phyloP scores from a whole-genome alignment of 441 rosid genomes.

The Corymbia calophylla region DNA sequence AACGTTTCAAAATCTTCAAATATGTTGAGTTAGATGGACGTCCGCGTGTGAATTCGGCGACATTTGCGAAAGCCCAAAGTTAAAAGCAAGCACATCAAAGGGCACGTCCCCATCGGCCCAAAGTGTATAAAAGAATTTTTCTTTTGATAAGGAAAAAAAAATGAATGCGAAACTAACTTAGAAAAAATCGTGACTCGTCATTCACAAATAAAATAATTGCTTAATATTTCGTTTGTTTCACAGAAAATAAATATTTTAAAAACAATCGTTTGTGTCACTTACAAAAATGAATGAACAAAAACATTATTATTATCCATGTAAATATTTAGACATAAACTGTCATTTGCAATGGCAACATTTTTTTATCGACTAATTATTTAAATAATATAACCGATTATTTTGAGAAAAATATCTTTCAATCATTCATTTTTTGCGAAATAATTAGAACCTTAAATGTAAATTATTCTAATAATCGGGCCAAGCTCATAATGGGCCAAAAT shows the following conservation, averaged over 20 bases:
- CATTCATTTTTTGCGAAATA: accelerated
- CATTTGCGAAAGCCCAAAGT: not conserved
- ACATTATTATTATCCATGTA: too few relatives aligned
- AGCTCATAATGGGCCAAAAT: not conserved
- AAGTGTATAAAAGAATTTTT: not conserved
- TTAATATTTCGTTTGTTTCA: accelerated
- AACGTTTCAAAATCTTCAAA: too few relatives aligned
- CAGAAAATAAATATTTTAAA: too few relatives aligned
- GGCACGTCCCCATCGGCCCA: not conserved
- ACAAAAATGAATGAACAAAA: accelerated
- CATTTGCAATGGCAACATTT: not conserved
- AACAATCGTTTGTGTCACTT: accelerated
- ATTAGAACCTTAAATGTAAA: not conserved
- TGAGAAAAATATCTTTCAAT: not conserved
- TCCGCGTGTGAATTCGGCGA: not conserved
- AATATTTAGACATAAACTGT: not conserved
- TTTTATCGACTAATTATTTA: not conserved
- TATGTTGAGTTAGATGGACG: too few relatives aligned
- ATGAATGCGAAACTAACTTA: accelerated
- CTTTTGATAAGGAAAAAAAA: accelerated
- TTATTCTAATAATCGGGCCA: not conserved
- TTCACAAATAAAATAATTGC: not conserved
- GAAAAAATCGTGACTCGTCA: accelerated
- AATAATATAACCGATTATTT: accelerated
- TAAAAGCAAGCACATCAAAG: not conserved